A percentile compares a stretch with the other conserved stretches of the same genome.
These are phyloP conservation scores for Macroventuria anomochaeta DNA, from an alignment of 2,329 filamentous ascomycete species.

Conservation along the genomic window DNA sequence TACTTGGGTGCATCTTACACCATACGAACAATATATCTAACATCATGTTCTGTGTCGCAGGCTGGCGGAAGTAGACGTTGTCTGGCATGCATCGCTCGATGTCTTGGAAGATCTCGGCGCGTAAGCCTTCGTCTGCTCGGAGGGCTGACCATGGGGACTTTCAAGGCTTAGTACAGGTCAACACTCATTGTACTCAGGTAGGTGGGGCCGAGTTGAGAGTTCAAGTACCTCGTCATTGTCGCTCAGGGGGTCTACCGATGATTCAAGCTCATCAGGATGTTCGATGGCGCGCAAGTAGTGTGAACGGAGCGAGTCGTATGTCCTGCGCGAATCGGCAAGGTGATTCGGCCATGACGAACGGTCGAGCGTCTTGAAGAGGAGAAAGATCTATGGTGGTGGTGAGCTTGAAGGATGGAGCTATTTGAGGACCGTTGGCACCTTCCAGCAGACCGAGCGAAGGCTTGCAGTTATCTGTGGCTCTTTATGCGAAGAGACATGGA, in stretches of 20 bases:
- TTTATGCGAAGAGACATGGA: slow-evolving; percentile 45
- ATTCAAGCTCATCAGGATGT: slow-evolving; percentile 79
- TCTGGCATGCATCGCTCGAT: slow-evolving; percentile 90
- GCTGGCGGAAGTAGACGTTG: slow-evolving; percentile 85
- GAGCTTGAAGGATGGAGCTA: slow-evolving; percentile 1
- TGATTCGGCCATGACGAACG: slow-evolving; percentile 71
- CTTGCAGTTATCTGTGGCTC: slow-evolving; percentile 61
- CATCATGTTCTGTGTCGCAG: slow-evolving; percentile 78
- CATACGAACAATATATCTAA: slow-evolving; percentile 92
- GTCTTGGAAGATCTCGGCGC: slow-evolving; percentile 91
- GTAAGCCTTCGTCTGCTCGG: slow-evolving; percentile 80
- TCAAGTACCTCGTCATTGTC: slow-evolving; percentile 72
- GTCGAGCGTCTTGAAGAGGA: slow-evolving; percentile 75
- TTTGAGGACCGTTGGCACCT: slow-evolving; percentile 59
- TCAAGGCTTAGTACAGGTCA: slow-evolving; percentile 58
- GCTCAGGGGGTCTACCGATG: slow-evolving; percentile 80
- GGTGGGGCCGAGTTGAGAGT: slow-evolving; percentile 20
- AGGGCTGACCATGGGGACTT: slow-evolving; percentile 93
- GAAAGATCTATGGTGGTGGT: slow-evolving; percentile 67
- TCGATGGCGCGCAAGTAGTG: slow-evolving; percentile 84
- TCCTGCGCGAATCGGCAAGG: slow-evolving; percentile 71
- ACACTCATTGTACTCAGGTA: slow-evolving; percentile 36
- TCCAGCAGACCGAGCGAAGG: slow-evolving; percentile 90
- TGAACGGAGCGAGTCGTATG: slow-evolving; percentile 74
- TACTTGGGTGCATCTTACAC: slow-evolving; percentile 86